phyloP scores from a whole-genome alignment of 495 filamentous ascomycete species.

The Penicillium fimorum region DNA sequence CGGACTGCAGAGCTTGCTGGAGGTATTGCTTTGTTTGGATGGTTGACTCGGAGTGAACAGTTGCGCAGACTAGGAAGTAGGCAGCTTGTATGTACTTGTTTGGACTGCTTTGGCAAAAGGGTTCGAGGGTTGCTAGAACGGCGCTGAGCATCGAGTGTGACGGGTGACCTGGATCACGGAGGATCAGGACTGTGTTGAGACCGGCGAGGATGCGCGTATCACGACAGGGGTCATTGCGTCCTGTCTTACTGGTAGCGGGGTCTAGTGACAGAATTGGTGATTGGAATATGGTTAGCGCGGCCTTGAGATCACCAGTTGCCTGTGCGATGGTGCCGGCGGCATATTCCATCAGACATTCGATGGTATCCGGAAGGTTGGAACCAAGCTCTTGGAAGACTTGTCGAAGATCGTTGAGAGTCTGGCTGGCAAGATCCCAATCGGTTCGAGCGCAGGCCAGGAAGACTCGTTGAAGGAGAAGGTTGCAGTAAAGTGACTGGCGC shows the following conservation, averaged over 20 bases:
- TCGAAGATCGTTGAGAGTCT: conserved; percentile 42
- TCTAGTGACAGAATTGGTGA: conserved; percentile 55
- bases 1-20: conserved; percentile 59
- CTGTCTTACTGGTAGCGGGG: conserved; percentile 37
- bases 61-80: conserved; percentile 73
- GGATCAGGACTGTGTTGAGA: conserved; percentile 79
- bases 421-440: conserved; percentile 57
- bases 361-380: conserved; percentile 38
- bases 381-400: conserved; percentile 35
- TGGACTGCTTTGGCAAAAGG: conserved; percentile 63
- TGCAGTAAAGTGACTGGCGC: conserved; percentile 53
- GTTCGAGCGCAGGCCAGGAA: conserved; percentile 61
- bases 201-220: conserved; percentile 75
- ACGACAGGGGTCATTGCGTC: conserved; percentile 55
- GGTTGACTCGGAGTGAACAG: conserved; percentile 55
- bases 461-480: conserved; percentile 57
- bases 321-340: conserved; percentile 75
- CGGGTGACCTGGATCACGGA: conserved; percentile 61
- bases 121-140: conserved; percentile 63
- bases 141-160: conserved; percentile 44
- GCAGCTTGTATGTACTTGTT: conserved; percentile 75
- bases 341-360: conserved; percentile 58
- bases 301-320: conserved; percentile 66
- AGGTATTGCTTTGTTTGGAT: conserved; percentile 79
- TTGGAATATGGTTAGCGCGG: conserved; percentile 65